Evolutionary conservation across 2,329 filamentous ascomycete genomes (phyloP), one percentile per base, ranked within the genome.

Genomic region (Alternaria dauci): DNA sequence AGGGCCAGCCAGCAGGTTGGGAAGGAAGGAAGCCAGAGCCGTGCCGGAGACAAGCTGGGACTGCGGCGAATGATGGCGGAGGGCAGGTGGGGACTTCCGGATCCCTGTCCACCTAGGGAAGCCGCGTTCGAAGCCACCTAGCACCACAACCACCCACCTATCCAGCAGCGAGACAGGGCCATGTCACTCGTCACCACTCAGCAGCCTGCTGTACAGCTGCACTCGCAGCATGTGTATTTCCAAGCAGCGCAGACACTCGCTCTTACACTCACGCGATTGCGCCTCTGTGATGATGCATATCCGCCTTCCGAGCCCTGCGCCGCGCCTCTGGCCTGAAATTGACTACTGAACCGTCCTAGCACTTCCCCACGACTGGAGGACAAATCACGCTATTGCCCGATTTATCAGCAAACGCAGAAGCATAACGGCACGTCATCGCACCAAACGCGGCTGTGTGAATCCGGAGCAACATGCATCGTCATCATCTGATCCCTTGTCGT

Each of bases 321-420:
- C 20, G 46, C 44, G 44, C 44, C 20, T 32, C 44, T 20, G 30
- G 44, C 46, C 46, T 34, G 25, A 12, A 26, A 25, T 34, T 34
- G 41, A 34, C 41, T 36, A 25, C 42, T 43, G 41, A 30, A 56
- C 34, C 43, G 53, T 41, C 36, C 25, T 50, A 55, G 53, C 53
- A 50, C 52, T 63, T 60, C 66, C 67, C 66, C 69, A 67, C 65
- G 46, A 65, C 61, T 25, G n/a, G 25, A 47, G 43, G 58, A 48
- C 25, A 48, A 50, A 48, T 36, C 30, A 32, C 32, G 26, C 43
- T 38, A 55, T 55, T 28, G 32, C 42, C 65, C 62, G 67, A 74
- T 74, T 74, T 73, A 71, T 74, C 70, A 74, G 71, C 71, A 72
- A 72, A 39, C 51, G 26, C 62, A 50, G 30, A 57, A 39, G 38